These are phyloP conservation scores for Monosporascus sp. DNA, from an alignment of 2,329 filamentous ascomycete species.

Conservation along the genomic window DNA sequence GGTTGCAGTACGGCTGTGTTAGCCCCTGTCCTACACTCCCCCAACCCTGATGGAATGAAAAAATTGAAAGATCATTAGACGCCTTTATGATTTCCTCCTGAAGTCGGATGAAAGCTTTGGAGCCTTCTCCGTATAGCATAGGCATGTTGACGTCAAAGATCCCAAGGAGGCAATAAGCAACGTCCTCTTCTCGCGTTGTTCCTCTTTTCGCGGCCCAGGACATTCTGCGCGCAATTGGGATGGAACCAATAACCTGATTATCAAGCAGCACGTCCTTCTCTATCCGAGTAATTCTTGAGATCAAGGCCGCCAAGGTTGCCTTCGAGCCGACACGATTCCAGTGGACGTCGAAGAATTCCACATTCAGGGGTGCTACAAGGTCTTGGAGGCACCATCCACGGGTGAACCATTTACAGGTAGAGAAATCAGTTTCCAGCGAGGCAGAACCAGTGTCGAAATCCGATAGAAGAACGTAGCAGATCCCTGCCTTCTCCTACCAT, in stretches of 20 bases:
- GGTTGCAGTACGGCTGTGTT: background rate
- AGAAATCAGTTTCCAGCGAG: background rate
- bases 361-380: background rate
- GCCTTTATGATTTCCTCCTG: conserved; percentile 5
- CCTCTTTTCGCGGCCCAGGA: conserved; percentile 2
- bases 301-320: background rate
- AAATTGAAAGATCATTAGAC: conserved; percentile 3
- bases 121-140: conserved; percentile 5
- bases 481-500: background rate
- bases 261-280: background rate
- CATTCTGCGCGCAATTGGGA: background rate
- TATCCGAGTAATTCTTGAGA: background rate
- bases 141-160: conserved; percentile 8
- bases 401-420: background rate
- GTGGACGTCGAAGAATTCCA: background rate
- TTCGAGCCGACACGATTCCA: background rate
- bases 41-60: background rate
- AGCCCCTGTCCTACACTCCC: background rate
- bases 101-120: conserved; percentile 2
- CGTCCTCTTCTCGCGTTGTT: conserved; percentile 5
- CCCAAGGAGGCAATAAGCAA: conserved; percentile 5
- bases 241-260: background rate
- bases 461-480: background rate
- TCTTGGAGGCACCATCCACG: background rate
- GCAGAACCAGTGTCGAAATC: background rate